Conservation (phyloP, 805 yeast species). For the Yamadazyma tumulicola region DNA sequence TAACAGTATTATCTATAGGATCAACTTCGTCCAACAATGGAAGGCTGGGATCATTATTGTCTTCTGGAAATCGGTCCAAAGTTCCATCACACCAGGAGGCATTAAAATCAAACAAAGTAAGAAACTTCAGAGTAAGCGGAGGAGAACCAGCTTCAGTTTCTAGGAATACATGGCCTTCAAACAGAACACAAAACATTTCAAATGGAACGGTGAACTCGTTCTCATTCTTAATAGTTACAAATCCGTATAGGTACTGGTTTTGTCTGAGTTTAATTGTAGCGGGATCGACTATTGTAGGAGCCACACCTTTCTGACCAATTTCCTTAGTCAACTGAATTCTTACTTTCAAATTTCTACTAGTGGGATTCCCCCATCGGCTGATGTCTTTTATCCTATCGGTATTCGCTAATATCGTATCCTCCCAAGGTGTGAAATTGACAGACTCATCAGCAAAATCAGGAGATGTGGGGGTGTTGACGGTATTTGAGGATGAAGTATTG, state of each 20-base stretch:
- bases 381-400: slow-evolving; percentile 30
- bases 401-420: slow-evolving; percentile 35
- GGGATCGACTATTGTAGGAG: slow-evolving; percentile 29
- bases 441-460: slow-evolving; percentile 9
- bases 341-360: slow-evolving; percentile 24
- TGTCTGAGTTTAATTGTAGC: slow-evolving; percentile 29
- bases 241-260: slow-evolving; percentile 37
- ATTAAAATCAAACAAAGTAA: slow-evolving; percentile 40
- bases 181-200: slow-evolving; percentile 36
- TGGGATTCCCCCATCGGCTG: slow-evolving; percentile 25
- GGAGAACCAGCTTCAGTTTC: slow-evolving; percentile 2
- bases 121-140: slow-evolving; percentile 21
- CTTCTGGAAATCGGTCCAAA: slow-evolving; percentile 29
- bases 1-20: slow-evolving; percentile 28
- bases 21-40: slow-evolving; percentile 21
- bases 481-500: too few species aligned
- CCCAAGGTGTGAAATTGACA: slow-evolving; percentile 16
- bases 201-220: slow-evolving; percentile 28
- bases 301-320: slow-evolving; percentile 30
- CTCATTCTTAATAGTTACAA: slow-evolving; percentile 27
- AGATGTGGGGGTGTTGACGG: not conserved
- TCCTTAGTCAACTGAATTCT: slow-evolving; percentile 31
- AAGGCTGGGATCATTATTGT: slow-evolving; percentile 27
- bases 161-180: slow-evolving; percentile 32
- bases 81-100: slow-evolving; percentile 39